These are phyloP conservation scores for Dioszegia crocea DNA, from an alignment of 768 basidiomycete species.

Conservation along the genomic window DNA sequence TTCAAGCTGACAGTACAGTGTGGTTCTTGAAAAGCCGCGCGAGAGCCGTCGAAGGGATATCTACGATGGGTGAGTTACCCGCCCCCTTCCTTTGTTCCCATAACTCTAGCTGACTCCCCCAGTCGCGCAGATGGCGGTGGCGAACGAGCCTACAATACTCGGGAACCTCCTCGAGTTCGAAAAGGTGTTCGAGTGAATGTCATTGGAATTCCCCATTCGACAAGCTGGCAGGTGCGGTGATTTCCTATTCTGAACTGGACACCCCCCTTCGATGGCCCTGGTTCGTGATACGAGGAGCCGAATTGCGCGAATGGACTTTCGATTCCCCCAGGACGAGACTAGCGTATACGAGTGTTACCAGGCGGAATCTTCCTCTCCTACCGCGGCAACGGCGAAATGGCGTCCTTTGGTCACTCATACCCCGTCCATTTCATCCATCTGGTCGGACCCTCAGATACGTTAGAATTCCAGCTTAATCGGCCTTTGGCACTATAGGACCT, in stretches of 20 bases:
- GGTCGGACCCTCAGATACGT: too few species aligned
- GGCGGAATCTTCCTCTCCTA: too few species aligned
- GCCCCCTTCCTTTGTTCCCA: conserved; percentile 4
- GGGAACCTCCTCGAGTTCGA: not conserved
- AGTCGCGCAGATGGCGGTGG: conserved; percentile 5
- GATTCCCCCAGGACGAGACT: too few species aligned
- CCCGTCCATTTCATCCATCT: too few species aligned
- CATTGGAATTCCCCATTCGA: conserved; percentile 83
- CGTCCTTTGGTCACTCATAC: too few species aligned
- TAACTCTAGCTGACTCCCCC: too few species aligned
- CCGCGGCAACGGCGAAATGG: too few species aligned
- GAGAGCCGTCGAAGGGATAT: conserved; percentile 73
- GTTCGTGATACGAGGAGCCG: too few species aligned
- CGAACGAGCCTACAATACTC: not conserved
- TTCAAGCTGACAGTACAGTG: conserved; percentile 54
- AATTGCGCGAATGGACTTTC: too few species aligned
- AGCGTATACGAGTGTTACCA: too few species aligned
- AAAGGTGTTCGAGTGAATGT: conserved; percentile 64
- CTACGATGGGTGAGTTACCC: conserved; percentile 59
- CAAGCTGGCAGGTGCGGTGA: conserved; percentile 94
- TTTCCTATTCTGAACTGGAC: not conserved
- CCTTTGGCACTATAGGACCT: conserved; percentile 63
- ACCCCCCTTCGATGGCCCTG: not conserved
- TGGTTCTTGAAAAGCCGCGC: conserved; percentile 94
- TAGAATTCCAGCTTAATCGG: conserved; percentile 11